Evolutionary conservation across 371 early-diverging fungal species (phyloP).

Genomic region (Apophysomyces sp.): DNA sequence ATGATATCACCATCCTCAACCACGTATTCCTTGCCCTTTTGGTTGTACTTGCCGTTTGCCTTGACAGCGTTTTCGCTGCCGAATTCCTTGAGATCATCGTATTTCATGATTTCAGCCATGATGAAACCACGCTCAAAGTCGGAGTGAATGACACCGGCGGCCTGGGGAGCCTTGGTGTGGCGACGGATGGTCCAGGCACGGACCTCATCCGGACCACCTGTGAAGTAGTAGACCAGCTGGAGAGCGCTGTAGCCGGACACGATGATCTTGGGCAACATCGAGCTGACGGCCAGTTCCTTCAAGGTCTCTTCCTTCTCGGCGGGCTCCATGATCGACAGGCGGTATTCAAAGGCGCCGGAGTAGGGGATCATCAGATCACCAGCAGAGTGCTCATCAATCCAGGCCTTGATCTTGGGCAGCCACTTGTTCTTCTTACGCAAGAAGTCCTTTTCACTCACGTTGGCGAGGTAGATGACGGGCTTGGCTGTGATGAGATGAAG

Average conservation of each 20-base stretch:
- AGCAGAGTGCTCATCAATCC: conserved; percentile 87
- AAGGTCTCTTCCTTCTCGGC: conserved; percentile 66
- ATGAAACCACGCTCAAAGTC: conserved; percentile 98
- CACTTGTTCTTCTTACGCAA: conserved; percentile 92
- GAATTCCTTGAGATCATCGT: conserved; percentile 79
- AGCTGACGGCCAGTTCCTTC: conserved; percentile 60
- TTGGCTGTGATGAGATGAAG: conserved; percentile 96
- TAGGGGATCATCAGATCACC: conserved; percentile 92
- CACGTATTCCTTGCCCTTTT: conserved; percentile 93
- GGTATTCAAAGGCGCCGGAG: conserved; percentile 82
- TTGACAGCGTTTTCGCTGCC: conserved; percentile 90
- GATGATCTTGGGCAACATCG: conserved; percentile 90
- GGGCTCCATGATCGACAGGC: conserved; percentile 35
- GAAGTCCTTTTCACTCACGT: conserved; percentile 90
- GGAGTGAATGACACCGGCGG: conserved; percentile 89
- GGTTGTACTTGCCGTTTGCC: conserved; percentile 89
- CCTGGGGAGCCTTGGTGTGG: conserved; percentile 93
- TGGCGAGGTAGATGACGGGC: conserved; percentile 97
- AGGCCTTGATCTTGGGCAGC: conserved; percentile 86
- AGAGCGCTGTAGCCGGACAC: conserved; percentile 90
- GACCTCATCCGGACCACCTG: conserved; percentile 94
- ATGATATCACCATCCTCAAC: conserved; percentile 93
- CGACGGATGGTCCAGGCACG: conserved; percentile 95
- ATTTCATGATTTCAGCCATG: conserved; percentile 96
- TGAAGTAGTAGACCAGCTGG: conserved; percentile 96